Percentiles rank a stretch among this genome's conserved stretches.
Evolutionary conservation across 305 asterid genomes (phyloP).

Genomic region (Ajuga reptans): DNA sequence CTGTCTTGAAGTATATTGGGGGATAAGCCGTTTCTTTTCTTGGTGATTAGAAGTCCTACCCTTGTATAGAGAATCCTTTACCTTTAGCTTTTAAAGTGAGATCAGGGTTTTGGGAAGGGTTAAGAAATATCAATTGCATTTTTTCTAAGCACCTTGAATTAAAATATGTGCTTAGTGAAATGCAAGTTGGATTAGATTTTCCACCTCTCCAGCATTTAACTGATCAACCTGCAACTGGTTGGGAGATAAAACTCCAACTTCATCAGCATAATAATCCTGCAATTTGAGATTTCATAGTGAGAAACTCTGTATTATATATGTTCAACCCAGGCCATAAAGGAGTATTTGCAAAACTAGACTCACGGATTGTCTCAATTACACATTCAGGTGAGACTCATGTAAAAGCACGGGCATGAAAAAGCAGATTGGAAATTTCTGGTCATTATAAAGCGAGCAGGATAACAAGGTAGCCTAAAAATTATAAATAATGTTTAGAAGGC

Average conservation of each 20-base stretch:
- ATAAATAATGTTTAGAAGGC: not conserved
- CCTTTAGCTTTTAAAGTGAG: not conserved
- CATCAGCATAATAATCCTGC: slow-evolving; percentile 97
- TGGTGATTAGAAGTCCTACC: not conserved
- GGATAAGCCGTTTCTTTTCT: not conserved
- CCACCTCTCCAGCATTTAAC: slow-evolving; percentile 89
- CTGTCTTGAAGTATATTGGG: not conserved
- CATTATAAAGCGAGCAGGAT: not conserved
- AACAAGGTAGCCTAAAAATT: not conserved
- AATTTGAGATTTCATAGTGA: slow-evolving; percentile 29
- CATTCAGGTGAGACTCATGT: slow-evolving; percentile 8
- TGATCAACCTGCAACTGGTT: slow-evolving; percentile 77
- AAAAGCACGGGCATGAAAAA: not conserved
- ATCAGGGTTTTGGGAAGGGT: not conserved
- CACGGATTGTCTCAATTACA: not conserved
- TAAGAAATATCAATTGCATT: not conserved
- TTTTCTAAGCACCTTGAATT: not conserved
- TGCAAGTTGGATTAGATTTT: slow-evolving; percentile 24
- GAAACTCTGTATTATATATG: slow-evolving; percentile 4
- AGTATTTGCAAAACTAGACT: not conserved
- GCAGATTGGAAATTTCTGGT: not conserved
- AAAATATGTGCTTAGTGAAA: not conserved
- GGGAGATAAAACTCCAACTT: slow-evolving; percentile 92
- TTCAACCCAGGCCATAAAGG: slow-evolving; percentile 12
- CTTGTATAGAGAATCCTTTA: not conserved